Evolutionary conservation across 2,329 filamentous ascomycete genomes (phyloP).

Genomic region (Aspergillus sp.): DNA sequence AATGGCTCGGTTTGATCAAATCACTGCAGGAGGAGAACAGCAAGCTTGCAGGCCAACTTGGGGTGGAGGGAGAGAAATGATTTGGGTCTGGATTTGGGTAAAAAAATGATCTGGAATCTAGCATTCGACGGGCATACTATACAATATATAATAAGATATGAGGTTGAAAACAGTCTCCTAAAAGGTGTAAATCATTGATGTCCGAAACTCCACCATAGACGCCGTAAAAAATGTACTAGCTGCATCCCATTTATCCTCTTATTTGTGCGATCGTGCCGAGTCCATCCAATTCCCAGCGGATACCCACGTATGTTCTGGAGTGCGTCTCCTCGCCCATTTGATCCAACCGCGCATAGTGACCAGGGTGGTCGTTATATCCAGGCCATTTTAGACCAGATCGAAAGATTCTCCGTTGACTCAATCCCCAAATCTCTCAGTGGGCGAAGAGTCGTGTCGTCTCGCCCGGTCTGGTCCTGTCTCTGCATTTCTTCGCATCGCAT

Average conservation of each 20-base stretch:
- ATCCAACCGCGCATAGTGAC: background rate
- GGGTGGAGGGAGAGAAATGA: background rate
- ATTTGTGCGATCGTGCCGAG: no score
- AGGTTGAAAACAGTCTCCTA: background rate
- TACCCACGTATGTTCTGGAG: background rate
- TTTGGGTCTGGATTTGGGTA: background rate
- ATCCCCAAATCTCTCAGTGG: background rate
- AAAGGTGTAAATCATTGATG: background rate
- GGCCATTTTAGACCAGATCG: background rate
- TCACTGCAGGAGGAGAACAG: constrained; percentile 61
- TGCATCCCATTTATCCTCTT: no score
- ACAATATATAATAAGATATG: background rate
- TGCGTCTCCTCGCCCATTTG: background rate
- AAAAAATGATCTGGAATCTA: no score
- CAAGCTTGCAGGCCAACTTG: constrained; percentile 31
- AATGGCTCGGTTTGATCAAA: constrained; percentile 52
- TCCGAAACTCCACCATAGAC: no score
- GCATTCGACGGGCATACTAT: background rate
- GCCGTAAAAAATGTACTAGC: no score
- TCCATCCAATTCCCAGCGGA: no score
- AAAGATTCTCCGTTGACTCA: background rate
- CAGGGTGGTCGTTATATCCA: background rate
- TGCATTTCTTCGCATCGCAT: background rate
- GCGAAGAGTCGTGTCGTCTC: background rate
- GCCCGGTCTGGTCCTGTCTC: background rate